phyloP scores from a whole-genome alignment of 2,329 filamentous ascomycete genomes.

The Ceratocystiopsis sp. region DNA sequence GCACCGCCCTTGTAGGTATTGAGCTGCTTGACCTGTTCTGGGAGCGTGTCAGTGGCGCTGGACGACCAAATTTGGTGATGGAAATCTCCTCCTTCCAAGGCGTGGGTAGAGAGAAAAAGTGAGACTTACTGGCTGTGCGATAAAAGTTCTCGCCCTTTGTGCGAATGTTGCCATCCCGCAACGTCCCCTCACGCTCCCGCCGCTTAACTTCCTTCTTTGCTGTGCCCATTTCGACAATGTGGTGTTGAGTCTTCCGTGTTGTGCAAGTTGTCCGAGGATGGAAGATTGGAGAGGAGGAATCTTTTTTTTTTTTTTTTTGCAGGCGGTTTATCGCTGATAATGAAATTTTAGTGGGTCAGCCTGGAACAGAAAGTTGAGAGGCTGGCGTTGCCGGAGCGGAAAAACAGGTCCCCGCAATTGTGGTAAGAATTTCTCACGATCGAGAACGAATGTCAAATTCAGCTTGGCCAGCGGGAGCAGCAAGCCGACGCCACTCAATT shows the following conservation, averaged over 20 bases:
- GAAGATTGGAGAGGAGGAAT: conserved; percentile 3
- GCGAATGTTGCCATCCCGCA: conserved; percentile 76
- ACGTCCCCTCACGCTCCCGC: conserved; percentile 71
- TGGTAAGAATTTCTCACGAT: too few relatives aligned
- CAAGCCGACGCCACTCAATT: not conserved
- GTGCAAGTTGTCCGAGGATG: conserved; percentile 3
- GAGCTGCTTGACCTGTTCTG: conserved; percentile 30
- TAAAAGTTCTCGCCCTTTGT: conserved; percentile 98
- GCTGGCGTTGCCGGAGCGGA: not conserved
- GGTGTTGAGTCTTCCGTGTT: not conserved
- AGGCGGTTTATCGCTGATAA: conserved; percentile 9
- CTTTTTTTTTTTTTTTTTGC: conserved; percentile 6
- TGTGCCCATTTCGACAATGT: conserved; percentile 8
- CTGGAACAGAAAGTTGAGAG: conserved; percentile 1
- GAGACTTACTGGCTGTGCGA: conserved; percentile 25
- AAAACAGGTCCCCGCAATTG: too few relatives aligned
- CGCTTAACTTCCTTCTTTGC: conserved; percentile 78
- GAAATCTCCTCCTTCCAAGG: not conserved
- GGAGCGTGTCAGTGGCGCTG: not conserved
- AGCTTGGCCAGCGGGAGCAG: too few relatives aligned
- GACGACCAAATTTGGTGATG: not conserved
- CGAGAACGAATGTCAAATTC: too few relatives aligned
- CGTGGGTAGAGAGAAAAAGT: too few relatives aligned
- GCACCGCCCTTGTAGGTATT: conserved; percentile 64
- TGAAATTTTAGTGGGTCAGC: conserved; percentile 4